Conservation (phyloP, 1,139 yeast genomes). For the Spencermartinsiella ligniputridi region DNA sequence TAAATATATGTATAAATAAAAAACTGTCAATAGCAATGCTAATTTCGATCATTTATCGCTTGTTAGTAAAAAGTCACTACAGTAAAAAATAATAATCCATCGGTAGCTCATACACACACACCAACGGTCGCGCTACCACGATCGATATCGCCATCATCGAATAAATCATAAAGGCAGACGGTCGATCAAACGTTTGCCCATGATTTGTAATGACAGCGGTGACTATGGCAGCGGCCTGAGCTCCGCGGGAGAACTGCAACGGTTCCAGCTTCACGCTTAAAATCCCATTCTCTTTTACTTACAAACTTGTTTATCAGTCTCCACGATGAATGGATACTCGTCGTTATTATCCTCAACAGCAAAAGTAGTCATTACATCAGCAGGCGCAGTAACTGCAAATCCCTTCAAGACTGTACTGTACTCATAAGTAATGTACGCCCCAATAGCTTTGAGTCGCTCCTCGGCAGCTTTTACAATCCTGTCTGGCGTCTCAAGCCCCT, state of each 20-base stretch:
- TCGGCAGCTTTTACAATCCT: constrained; percentile 31
- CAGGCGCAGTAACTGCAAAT: constrained; percentile 36
- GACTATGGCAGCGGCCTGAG: too few relatives aligned
- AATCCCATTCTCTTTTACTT: too few relatives aligned
- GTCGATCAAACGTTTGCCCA: too few relatives aligned
- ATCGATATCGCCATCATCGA: too few relatives aligned
- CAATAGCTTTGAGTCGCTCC: constrained; percentile 31
- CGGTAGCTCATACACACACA: too few relatives aligned
- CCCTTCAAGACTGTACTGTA: constrained; percentile 39
- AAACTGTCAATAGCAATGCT: background rate
- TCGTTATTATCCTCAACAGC: constrained; percentile 24
- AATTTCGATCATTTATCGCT: background rate
- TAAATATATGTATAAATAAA: background rate
- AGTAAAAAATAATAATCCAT: too few relatives aligned
- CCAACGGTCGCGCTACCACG: too few relatives aligned
- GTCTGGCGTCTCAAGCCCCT: constrained; percentile 35
- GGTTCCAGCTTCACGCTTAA: too few relatives aligned
- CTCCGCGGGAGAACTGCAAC: too few relatives aligned
- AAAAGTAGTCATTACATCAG: constrained; percentile 24
- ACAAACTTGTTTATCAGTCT: constrained; percentile 34
- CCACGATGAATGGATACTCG: constrained; percentile 39
- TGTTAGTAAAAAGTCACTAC: background rate
- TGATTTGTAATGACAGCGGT: too few relatives aligned
- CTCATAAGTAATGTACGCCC: constrained; percentile 39
- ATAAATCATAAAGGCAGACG: too few relatives aligned